These are phyloP conservation scores for Amanita phalloides DNA, from an alignment of 768 basidiomycete genomes.

Conservation along the genomic window DNA sequence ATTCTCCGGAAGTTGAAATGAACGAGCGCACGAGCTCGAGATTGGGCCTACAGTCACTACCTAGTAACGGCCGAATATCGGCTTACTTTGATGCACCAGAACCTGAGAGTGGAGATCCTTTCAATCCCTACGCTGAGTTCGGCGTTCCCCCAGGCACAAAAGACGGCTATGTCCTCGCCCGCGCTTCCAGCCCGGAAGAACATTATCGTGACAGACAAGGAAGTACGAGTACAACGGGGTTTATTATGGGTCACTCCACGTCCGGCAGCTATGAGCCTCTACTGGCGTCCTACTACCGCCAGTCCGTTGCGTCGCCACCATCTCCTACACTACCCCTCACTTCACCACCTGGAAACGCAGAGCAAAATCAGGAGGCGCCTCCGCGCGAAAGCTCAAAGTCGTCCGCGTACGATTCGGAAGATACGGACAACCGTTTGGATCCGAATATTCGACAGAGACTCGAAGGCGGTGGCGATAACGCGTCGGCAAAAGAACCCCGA, in stretches of 20 bases:
- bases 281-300: constrained; percentile 30
- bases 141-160: constrained; percentile 17
- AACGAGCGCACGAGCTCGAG: constrained; percentile 30
- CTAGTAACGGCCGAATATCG: constrained; percentile 19
- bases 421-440: constrained; percentile 31
- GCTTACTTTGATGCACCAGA: constrained; percentile 26
- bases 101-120: constrained; percentile 23
- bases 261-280: constrained; percentile 54
- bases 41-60: constrained; percentile 14
- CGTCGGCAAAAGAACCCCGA: constrained; percentile 20
- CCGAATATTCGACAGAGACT: constrained; percentile 30
- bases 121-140: constrained; percentile 47
- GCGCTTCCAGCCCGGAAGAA: constrained; percentile 27
- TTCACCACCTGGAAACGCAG: background rate
- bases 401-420: constrained; percentile 24
- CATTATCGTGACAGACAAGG: constrained; percentile 21
- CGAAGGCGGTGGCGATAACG: constrained; percentile 17
- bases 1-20: constrained; percentile 26
- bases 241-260: constrained; percentile 25
- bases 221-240: constrained; percentile 19
- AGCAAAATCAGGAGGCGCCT: background rate
- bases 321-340: background rate
- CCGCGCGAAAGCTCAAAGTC: constrained; percentile 14
- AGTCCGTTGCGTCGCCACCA: background rate
- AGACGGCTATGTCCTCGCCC: constrained; percentile 35